These are phyloP conservation scores for Spinacia oleracea DNA, from an alignment of 179 eudicot species.

Conservation along the genomic window DNA sequence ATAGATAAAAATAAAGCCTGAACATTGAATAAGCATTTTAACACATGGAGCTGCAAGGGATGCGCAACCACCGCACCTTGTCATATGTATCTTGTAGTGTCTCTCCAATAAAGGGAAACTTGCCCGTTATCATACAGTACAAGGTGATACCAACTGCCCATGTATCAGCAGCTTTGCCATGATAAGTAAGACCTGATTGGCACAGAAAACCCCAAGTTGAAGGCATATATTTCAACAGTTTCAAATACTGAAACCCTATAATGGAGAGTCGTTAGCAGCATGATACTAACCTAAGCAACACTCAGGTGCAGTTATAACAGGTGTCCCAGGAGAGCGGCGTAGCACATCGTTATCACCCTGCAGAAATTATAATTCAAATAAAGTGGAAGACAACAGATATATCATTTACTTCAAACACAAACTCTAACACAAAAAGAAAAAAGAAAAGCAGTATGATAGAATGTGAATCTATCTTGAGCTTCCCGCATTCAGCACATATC, in stretches of 20 bases:
- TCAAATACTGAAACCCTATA: neutral
- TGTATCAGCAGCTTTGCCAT: constrained; percentile 86
- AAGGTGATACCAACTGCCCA: constrained; percentile 96
- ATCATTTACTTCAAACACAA: neutral
- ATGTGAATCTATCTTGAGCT: neutral
- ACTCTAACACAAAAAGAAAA: neutral
- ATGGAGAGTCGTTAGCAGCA: constrained; percentile 7
- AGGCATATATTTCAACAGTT: neutral
- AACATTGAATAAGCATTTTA: neutral
- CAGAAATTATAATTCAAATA: constrained; percentile 14
- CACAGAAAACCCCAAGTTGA: constrained; percentile 9
- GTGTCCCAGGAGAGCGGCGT: constrained; percentile 98
- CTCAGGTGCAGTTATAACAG: constrained; percentile 95
- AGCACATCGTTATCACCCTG: constrained; percentile 91
- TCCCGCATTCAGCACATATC: neutral
- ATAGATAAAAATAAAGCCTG: neutral
- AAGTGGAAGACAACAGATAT: neutral
- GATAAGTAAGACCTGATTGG: constrained; percentile 65
- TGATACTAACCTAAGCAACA: constrained; percentile 75
- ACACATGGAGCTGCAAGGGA: constrained; percentile 10
- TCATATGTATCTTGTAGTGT: constrained; percentile 89
- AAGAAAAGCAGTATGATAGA: neutral
- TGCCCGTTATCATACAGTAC: constrained; percentile 73
- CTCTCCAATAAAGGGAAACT: constrained; percentile 86
- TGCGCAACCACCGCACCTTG: constrained; percentile 48